Evolutionary conservation across 2,329 filamentous ascomycete species (phyloP), one percentile per base, ranked within the genome.

Genomic region (Sclerotinia borealis): DNA sequence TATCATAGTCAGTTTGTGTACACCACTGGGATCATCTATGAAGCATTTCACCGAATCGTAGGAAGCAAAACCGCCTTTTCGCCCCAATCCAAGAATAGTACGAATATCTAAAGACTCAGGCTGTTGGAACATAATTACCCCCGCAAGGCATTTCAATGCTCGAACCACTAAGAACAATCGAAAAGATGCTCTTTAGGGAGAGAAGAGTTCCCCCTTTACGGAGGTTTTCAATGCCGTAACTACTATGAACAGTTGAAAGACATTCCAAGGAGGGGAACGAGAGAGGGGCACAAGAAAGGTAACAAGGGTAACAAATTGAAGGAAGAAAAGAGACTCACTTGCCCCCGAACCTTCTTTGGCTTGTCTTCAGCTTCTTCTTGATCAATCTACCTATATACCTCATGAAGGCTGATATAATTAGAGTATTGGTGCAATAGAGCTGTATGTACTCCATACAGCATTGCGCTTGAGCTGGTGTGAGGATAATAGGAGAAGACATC

Each of bases 271-370:
- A 45, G 37, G 36, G 19, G 17, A 2, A 15, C 25, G 4, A 7
- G 22, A 50, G 9, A 50, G 4, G 27, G 27, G 0, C 2, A 34
- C 17, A 45, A 17, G n/a, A 15, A 45, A 34, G 22, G 10, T 19
- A 31, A 45, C 31, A 56, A 4, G 4, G 10, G 52, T 19, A 13
- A 13, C 29, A 31, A 17, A 3, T 11, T 34, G 13, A 43, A 34
- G 52, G 52, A 45, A 22, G n/a, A 34, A 17, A 15, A 49, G 31
- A 41, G 25, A 60, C 58, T 60, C 39, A 60, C 58, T 50, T 41
- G 25, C 27, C 45, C n/a, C 4, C 25, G 22, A n/a, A 31, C 9
- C 27, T 19, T 45, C 19, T 22, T 27, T 31, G 13, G 13, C 9
- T 31, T n/a, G 17, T 50, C 36, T 7, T 29, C 17, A 17, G 10